These are phyloP conservation scores for Spathaspora jeffriesii DNA, from an alignment of 1,139 yeast genomes.

Conservation along the genomic window DNA sequence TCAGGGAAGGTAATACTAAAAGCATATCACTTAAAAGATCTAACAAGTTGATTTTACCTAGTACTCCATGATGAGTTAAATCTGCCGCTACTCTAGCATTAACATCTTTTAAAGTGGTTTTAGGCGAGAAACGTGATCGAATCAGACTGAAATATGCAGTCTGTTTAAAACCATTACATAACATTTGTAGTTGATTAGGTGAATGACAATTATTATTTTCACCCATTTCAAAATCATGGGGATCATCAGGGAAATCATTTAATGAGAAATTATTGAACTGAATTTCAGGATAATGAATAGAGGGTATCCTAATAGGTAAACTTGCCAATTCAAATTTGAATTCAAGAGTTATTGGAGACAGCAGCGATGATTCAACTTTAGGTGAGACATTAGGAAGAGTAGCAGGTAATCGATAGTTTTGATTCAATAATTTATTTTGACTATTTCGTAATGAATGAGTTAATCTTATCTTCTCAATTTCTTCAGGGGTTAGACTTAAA, in stretches of 20 bases:
- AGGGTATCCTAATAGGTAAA: constrained; percentile 24
- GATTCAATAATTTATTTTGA: constrained; percentile 28
- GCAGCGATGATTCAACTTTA: not conserved
- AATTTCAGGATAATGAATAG: constrained; percentile 22
- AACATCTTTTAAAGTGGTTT: constrained; percentile 5
- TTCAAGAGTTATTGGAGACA: constrained; percentile 14
- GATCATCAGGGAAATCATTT: constrained; percentile 20
- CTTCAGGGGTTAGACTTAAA: constrained; percentile 22
- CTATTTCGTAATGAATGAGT: constrained; percentile 30
- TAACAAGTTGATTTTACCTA: constrained; percentile 12
- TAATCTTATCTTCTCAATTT: constrained; percentile 25
- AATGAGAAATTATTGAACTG: constrained; percentile 22
- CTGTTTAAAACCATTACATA: constrained; percentile 11
- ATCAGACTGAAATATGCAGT: constrained; percentile 6
- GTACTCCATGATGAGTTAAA: constrained; percentile 13
- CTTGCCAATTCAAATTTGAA: constrained; percentile 25
- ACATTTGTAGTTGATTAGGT: not conserved
- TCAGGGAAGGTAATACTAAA: constrained; percentile 3
- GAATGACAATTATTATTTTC: not conserved
- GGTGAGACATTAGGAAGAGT: constrained; percentile 11
- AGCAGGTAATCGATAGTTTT: constrained; percentile 30
- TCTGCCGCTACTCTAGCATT: constrained; percentile 10
- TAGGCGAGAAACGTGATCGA: constrained; percentile 7
- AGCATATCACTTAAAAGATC: constrained; percentile 14
- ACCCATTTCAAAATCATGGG: constrained; percentile 8